Evolutionary conservation across 1,284 basidiomycete genomes (phyloP).

Genomic region (Marasmius fiardii): DNA sequence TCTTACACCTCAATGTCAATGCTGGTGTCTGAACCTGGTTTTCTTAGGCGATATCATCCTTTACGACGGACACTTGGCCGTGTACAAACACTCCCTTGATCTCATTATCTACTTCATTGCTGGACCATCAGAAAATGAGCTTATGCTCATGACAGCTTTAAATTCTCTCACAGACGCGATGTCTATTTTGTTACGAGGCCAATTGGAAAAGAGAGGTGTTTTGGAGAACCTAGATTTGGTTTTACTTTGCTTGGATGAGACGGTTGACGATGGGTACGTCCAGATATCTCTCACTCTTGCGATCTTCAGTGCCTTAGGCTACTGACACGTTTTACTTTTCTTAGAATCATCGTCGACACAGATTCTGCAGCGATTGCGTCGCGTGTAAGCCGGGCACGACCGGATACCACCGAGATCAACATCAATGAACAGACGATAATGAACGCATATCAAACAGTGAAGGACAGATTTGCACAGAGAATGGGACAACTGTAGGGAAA

Average conservation of each 20-base stretch:
- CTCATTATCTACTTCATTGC: conserved; percentile 95
- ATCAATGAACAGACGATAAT: conserved; percentile 98
- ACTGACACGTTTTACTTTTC: neutral
- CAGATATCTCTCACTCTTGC: neutral
- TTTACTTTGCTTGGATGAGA: conserved; percentile 93
- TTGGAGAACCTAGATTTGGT: conserved; percentile 95
- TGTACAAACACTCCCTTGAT: conserved; percentile 94
- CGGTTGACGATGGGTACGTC: conserved; percentile 95
- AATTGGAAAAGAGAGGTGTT: conserved; percentile 94
- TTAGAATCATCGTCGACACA: conserved; percentile 95
- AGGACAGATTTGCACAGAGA: conserved; percentile 61
- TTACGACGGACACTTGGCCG: conserved; percentile 86
- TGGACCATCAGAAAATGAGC: conserved; percentile 88
- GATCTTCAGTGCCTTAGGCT: neutral
- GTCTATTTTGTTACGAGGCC: conserved; percentile 82
- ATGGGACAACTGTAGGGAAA: conserved; percentile 47
- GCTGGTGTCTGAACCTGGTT: neutral
- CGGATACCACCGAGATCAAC: conserved; percentile 94
- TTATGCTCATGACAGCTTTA: conserved; percentile 90
- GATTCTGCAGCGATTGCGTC: conserved; percentile 95
- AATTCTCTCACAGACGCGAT: conserved; percentile 86
- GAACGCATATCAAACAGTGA: conserved; percentile 89
- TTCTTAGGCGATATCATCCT: conserved; percentile 88
- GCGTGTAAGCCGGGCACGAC: conserved; percentile 87
- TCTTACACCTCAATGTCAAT: neutral